A percentile compares a stretch with the other conserved stretches of the same genome.
These are phyloP conservation scores for Wickerhamiella australiensis DNA, from an alignment of 805 yeast species.

Conservation along the genomic window DNA sequence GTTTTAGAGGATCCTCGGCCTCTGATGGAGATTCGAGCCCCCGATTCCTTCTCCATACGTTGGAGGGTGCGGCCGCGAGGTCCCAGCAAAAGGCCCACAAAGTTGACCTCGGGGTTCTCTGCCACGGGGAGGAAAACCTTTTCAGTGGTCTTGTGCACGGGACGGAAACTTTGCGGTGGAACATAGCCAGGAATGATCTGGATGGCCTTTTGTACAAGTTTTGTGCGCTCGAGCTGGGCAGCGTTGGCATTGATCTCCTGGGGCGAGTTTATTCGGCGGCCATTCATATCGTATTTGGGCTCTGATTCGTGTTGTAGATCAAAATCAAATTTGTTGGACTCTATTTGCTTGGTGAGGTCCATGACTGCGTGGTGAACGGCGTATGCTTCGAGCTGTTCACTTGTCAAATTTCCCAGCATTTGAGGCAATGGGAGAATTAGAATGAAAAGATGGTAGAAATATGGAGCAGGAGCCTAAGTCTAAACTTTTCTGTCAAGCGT, in stretches of 20 bases:
- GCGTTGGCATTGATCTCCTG: not conserved
- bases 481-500: too few species aligned
- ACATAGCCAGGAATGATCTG: constrained; percentile 59
- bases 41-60: constrained; percentile 68
- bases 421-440: not conserved
- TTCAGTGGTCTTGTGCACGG: constrained; percentile 62
- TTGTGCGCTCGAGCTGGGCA: constrained; percentile 69
- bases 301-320: constrained; percentile 27
- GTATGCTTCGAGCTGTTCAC: constrained; percentile 72
- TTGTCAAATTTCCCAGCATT: constrained; percentile 37
- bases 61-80: constrained; percentile 90
- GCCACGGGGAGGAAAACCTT: constrained; percentile 75
- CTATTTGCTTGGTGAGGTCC: constrained; percentile 55
- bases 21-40: constrained; percentile 80
- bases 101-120: constrained; percentile 84
- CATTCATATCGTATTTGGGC: constrained; percentile 73
- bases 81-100: constrained; percentile 80
- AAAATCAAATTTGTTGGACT: not conserved
- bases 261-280: constrained; percentile 39
- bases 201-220: constrained; percentile 62
- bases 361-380: constrained; percentile 56
- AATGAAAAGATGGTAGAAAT: not conserved
- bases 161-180: constrained; percentile 67
- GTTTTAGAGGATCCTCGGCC: constrained; percentile 53
- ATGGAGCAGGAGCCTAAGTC: too few species aligned